These are phyloP conservation scores for Fusarium albidum DNA, from an alignment of 2,329 filamentous ascomycete species.

Conservation along the genomic window DNA sequence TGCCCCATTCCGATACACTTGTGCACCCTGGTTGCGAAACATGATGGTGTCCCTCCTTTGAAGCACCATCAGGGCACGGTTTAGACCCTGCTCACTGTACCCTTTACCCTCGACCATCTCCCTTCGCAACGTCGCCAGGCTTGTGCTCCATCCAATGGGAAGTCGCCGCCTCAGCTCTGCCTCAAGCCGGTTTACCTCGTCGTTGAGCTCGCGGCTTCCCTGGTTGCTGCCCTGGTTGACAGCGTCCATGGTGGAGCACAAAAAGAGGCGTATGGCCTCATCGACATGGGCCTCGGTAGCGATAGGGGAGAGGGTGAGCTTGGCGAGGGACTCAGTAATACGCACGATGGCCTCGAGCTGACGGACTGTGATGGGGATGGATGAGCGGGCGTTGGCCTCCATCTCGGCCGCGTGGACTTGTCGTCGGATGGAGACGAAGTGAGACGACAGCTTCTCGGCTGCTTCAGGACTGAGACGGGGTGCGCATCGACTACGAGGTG, in stretches of 20 bases:
- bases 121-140: constrained; percentile 81
- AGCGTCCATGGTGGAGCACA: constrained; percentile 97
- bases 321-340: constrained; percentile 95
- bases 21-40: constrained; percentile 77
- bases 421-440: constrained; percentile 95
- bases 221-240: constrained; percentile 88
- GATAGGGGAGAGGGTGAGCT: constrained; percentile 84
- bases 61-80: constrained; percentile 84
- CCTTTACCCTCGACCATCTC: constrained; percentile 94
- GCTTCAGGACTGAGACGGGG: constrained; percentile 90
- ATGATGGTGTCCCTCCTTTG: constrained; percentile 88
- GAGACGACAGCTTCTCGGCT: constrained; percentile 93
- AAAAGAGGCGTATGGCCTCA: constrained; percentile 95
- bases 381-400: constrained; percentile 87
- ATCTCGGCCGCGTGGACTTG: constrained; percentile 93
- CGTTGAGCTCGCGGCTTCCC: constrained; percentile 87
- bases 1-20: constrained; percentile 78
- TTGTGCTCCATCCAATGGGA: constrained; percentile 96
- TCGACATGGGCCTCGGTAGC: constrained; percentile 94
- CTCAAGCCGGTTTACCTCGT: constrained; percentile 87
- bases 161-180: constrained; percentile 86
- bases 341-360: constrained; percentile 97
- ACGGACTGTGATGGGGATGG: constrained; percentile 96
- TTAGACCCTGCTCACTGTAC: constrained; percentile 86
- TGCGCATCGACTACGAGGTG: constrained; percentile 75